Evolutionary conservation across 2,329 filamentous ascomycete genomes (phyloP).

Genomic region (Colletotrichum melonis): DNA sequence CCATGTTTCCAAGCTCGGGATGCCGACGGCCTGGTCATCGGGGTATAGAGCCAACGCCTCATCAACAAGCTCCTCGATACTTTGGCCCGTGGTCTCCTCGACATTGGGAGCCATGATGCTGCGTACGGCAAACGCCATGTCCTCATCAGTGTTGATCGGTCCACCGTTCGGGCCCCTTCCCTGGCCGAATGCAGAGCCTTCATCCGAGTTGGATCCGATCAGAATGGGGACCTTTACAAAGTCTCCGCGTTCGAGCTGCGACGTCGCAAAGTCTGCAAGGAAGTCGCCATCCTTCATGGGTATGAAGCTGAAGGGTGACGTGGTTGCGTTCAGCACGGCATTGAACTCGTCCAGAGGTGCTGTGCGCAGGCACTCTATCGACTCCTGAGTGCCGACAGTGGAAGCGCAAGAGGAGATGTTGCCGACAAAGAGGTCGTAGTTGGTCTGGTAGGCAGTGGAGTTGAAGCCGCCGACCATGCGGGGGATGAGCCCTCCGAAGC

Average conservation of each 20-base stretch:
- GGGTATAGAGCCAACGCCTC: conserved; percentile 44
- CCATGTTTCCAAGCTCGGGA: conserved; percentile 47
- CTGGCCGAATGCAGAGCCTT: conserved; percentile 41
- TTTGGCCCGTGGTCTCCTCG: conserved; percentile 38
- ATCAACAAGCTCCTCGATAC: conserved; percentile 37
- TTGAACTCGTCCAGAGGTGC: conserved; percentile 44
- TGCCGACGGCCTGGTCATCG: conserved; percentile 47
- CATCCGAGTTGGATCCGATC: conserved; percentile 49
- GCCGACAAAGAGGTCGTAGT: conserved; percentile 42
- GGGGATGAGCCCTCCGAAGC: conserved; percentile 48
- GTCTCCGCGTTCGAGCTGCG: conserved; percentile 44
- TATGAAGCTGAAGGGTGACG: conserved; percentile 11
- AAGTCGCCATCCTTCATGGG: conserved; percentile 51
- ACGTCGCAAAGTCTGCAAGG: conserved; percentile 43
- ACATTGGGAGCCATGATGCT: conserved; percentile 30
- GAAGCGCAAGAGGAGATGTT: conserved; percentile 42
- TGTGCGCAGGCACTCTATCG: conserved; percentile 43
- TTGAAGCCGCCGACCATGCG: conserved; percentile 44
- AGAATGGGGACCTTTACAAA: conserved; percentile 50
- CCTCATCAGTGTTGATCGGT: conserved; percentile 43
- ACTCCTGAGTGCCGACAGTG: conserved; percentile 39
- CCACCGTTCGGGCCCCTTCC: conserved; percentile 36
- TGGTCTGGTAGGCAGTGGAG: conserved; percentile 42
- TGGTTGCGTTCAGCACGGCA: conserved; percentile 32
- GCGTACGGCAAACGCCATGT: conserved; percentile 38